Base-by-base conservation (phyloP, 2,329 filamentous ascomycete genomes). In the Dothideomycetes sp. region DNA sequence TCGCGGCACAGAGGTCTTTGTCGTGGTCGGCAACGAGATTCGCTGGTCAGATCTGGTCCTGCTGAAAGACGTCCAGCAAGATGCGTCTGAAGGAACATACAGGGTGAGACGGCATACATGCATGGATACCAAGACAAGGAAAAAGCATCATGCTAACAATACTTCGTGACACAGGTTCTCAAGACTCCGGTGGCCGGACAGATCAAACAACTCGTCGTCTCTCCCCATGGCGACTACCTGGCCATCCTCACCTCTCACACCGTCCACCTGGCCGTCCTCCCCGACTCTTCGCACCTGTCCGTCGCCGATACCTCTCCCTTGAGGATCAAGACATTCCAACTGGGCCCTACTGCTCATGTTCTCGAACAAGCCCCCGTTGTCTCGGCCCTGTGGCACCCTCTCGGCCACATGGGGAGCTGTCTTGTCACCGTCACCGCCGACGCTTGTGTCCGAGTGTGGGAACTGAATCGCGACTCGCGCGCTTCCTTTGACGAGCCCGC, bases 331-430 rank as follows among this genome's bases (percentile, higher is more conserved):
- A 85, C 85, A 39, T 93, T 85, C 64, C 89, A 89, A 15, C 71
- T 96, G n/a, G 89, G 89, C 1, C 87, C 88, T 20, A 93, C 86
- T 3, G 87, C 83, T 3, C 89, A 96, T 61, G 86, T 95, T 34
- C 81, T 88, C 35, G 85, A 89, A 33, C 81, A 87, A 49, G 77
- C 86, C 6, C 77, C 84, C 2, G 71, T 98, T 43, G 79, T 80
- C 16, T 85, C 86, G 1, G 83, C 81, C 4, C 54, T 95, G 44
- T 98, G 91, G 89, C 91, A 98, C 63, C 91, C 91, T 1, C 69
- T 96, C 1, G 88, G 88, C 1, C 79, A 89, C 9, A 77, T 82
- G 46, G 84, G 84, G 22, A 79, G 78, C 16, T 87, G 84, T 41
- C 65, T 98, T 22, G 82, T 96, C 15, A 96, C 91, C 0, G 74